Evolutionary conservation across 257 asterid species (phyloP), one percentile per base, ranked within the genome.

Genomic region (Solanum rostratum): DNA sequence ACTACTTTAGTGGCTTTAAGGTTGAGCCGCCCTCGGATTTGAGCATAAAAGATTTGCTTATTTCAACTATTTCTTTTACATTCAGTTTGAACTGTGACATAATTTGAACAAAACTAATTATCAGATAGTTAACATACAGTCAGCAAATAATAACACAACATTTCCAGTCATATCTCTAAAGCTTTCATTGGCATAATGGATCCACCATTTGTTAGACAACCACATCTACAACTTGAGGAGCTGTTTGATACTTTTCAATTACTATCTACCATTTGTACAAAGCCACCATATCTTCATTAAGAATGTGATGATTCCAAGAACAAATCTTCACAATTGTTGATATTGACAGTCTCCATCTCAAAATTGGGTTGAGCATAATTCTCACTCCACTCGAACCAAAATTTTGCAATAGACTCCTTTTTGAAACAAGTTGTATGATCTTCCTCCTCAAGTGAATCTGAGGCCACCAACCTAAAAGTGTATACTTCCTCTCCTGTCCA

Each of bases 381-480:
- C 87, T 92, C 94, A 22, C 95, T 95, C 99, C 98, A 95, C 83
- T 95, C 98, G 18, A 97, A 97, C 99, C 99, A 97, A 94, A 97
- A 83, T 88, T 95, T 97, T 10, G 99, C 90, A 30, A 97, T 95
- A 27, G 94, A 93, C 85, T 97, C 99, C 90, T 97, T 97, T 88
- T 84, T 88, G 86, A 95, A 97, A 92, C 99, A 97, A 20, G 98
- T 92, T 14, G 84, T 41, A 43, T 97, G 99, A 86, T 97, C 98
- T 65, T 91, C 95, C 85, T 92, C 92, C 85, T 97, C 98, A 0
- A 98, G 98, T 16, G 99, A 91, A 37, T 85, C 93, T 63, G 89
- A 80, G 12, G 98, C 95, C 20, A 97, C 90, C 91, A 97, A 71
- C 74, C 98, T 92, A 73, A 95, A 95, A 3, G 89, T 85, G 41